phyloP scores from a whole-genome alignment of 2,329 filamentous ascomycete species.

The Endocalyx cinctus region DNA sequence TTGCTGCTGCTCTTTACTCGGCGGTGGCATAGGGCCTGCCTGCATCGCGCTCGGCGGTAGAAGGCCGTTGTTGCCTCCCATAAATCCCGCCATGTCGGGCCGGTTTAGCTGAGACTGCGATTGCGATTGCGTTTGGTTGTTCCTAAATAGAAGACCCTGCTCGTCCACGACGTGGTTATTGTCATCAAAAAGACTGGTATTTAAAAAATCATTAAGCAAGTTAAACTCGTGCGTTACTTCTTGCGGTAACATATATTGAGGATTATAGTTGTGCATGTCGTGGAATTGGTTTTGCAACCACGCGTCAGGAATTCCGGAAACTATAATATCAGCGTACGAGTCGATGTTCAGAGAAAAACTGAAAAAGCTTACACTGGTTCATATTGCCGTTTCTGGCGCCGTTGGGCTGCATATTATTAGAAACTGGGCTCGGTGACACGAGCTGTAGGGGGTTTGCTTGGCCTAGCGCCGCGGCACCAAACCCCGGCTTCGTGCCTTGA shows the following conservation, averaged over 20 bases:
- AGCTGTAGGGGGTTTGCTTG: slow-evolving; percentile 58
- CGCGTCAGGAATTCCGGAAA: slow-evolving; percentile 75
- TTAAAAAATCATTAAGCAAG: slow-evolving; percentile 91
- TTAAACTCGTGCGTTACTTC: slow-evolving; percentile 98
- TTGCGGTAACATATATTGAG: slow-evolving; percentile 87
- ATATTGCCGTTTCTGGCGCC: slow-evolving; percentile 58
- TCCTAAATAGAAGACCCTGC: slow-evolving; percentile 40
- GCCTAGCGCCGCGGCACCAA: slow-evolving; percentile 40
- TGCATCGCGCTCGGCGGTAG: slow-evolving; percentile 32
- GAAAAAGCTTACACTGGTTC: slow-evolving; percentile 66
- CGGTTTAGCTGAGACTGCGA: slow-evolving; percentile 32
- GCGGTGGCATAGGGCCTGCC: slow-evolving; percentile 42
- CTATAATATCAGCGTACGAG: slow-evolving; percentile 42
- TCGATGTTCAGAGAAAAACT: slow-evolving; percentile 21
- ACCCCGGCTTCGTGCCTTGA: slow-evolving; percentile 39
- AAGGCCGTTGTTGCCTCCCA: slow-evolving; percentile 28
- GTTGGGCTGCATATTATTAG: slow-evolving; percentile 61
- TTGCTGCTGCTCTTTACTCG: slow-evolving; percentile 41
- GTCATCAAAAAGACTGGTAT: slow-evolving; percentile 86
- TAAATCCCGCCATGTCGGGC: slow-evolving; percentile 45
- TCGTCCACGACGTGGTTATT: slow-evolving; percentile 67
- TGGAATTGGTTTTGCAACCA: slow-evolving; percentile 86
- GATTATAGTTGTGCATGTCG: slow-evolving; percentile 91
- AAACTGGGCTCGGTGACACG: slow-evolving; percentile 66
- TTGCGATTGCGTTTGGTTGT: too few species aligned